Base-by-base conservation (phyloP, 2,329 filamentous ascomycete species). In the Plenodomus tracheiphilus region DNA sequence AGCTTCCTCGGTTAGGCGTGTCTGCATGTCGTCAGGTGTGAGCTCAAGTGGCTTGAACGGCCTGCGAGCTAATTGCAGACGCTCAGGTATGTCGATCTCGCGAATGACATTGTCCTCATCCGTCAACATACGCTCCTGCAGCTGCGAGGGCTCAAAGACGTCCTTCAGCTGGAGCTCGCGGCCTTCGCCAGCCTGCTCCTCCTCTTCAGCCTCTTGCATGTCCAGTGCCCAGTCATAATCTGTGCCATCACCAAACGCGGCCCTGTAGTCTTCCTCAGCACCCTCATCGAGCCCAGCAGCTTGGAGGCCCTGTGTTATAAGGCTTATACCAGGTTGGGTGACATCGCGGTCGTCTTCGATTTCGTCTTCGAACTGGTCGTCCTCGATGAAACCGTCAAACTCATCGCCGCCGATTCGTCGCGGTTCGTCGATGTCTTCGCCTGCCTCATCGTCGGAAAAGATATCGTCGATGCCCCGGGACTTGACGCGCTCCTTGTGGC, bases 151-250 rank as follows among this genome's bases (percentile, higher is more conserved):
- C 74, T 99, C 94, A 65, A 99, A 99, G 42, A 99, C 93, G 69
- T 99, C 93, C 76, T 97, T 97, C 54, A 99, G 83, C 73, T 97
- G 91, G 36, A 97, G 84, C 38, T 87, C 86, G 64, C 92, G 89
- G 58, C 95, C 89, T 53, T 90, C 88, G 51, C 86, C 83, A 58
- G 88, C 81, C 48, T 88, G 85, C 40, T 89, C 86, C 58, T 95
- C 89, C 48, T 85, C 81, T 58, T 92, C 88, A 41, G 91, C 87
- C 39, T 94, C 89, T 72, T 97, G 92, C 65, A 93, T 80, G 43
- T 93, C 88, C 40, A 99, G 77, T 8, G 93, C 94, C 86, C 95
- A 99, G 61, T 92, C 87, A 68, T 97, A 99, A 67, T 99, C 94
- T 57, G 90, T 91, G 47, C 94, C 93, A 67, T 96, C 91, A 53